These are phyloP conservation scores for Ambispora gerdemannii DNA, from an alignment of 192 early-diverging fungal genomes.

Conservation along the genomic window DNA sequence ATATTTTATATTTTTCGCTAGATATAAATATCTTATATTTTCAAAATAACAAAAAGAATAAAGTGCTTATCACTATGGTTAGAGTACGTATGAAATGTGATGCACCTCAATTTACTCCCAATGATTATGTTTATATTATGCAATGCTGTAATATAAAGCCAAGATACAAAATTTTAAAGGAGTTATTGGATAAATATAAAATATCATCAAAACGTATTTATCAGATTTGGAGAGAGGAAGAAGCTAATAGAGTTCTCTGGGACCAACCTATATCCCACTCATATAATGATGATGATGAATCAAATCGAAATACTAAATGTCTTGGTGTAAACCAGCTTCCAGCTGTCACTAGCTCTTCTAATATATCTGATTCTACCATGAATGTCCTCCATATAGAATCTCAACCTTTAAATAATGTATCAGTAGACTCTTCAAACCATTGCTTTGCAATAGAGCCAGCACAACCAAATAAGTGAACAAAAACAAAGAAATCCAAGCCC, in stretches of 20 bases:
- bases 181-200: conserved; percentile 21
- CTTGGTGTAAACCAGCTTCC: too few relatives aligned
- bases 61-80: conserved; percentile 1
- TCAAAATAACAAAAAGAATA: conserved; percentile 19
- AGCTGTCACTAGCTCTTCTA: too few relatives aligned
- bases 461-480: conserved; percentile 7
- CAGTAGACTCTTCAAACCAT: too few relatives aligned
- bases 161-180: conserved; percentile 24
- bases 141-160: conserved; percentile 15
- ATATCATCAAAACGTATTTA: conserved; percentile 24
- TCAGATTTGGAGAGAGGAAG: conserved; percentile 19
- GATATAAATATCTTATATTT: conserved; percentile 23
- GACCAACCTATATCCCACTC: conserved; percentile 14
- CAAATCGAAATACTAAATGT: too few relatives aligned
- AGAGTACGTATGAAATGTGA: conserved; percentile 9
- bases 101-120: conserved; percentile 16
- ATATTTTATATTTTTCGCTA: conserved; percentile 19
- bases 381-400: conserved; percentile 20
- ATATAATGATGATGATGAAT: background rate
- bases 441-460: too few relatives aligned
- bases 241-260: conserved; percentile 24
- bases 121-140: conserved; percentile 19
- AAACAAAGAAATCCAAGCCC: conserved; percentile 14
- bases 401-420: conserved; percentile 14
- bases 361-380: background rate